These are phyloP conservation scores for Geranomyces variabilis DNA, from an alignment of 192 early-diverging fungal genomes.

Conservation along the genomic window DNA sequence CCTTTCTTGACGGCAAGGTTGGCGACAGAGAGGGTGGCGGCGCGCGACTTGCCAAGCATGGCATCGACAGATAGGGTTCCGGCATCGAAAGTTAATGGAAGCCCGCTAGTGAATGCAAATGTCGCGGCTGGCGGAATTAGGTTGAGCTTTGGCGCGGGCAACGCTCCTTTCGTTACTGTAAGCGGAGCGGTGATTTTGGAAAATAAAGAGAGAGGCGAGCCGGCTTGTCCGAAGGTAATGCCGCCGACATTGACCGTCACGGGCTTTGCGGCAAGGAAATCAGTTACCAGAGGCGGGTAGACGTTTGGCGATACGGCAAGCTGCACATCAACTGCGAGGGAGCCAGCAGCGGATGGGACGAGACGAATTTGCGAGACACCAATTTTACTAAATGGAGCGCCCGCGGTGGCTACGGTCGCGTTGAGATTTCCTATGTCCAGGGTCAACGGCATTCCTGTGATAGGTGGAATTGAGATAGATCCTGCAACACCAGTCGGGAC, in stretches of 20 bases:
- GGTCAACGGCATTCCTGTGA: constrained; percentile 8
- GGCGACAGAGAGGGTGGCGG: constrained; percentile 12
- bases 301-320: constrained; percentile 22
- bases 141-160: constrained; percentile 10
- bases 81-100: constrained; percentile 13
- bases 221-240: constrained; percentile 16
- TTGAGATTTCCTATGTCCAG: constrained; percentile 20
- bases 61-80: constrained; percentile 14
- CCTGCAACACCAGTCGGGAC: constrained; percentile 23
- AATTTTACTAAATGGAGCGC: constrained; percentile 11
- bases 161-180: not conserved
- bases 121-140: constrained; percentile 25
- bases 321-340: constrained; percentile 23
- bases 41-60: constrained; percentile 15
- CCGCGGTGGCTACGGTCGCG: not conserved
- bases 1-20: constrained; percentile 4
- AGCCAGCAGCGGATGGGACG: not conserved
- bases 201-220: constrained; percentile 16
- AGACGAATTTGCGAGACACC: constrained; percentile 13
- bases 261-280: constrained; percentile 8
- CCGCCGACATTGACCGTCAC: constrained; percentile 3
- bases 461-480: not conserved
- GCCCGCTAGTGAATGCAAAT: not conserved
- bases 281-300: constrained; percentile 21
- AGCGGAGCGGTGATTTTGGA: constrained; percentile 16